These are phyloP conservation scores for Suhomyces chickasaworum DNA, from an alignment of 1,139 yeast species.

Conservation along the genomic window DNA sequence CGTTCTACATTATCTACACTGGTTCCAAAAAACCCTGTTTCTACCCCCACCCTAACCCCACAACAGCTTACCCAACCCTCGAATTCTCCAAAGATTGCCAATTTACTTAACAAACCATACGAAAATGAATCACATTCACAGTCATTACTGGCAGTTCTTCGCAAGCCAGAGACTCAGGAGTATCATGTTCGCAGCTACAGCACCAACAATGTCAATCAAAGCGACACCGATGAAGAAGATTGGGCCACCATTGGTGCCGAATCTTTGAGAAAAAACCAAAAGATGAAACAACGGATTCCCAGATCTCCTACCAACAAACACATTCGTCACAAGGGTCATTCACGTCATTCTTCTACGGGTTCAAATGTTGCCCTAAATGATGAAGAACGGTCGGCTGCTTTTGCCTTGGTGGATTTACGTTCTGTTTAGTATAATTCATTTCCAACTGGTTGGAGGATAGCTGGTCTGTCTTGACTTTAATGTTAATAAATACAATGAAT, in stretches of 20 bases:
- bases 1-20: conserved; percentile 40
- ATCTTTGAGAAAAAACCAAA: conserved; percentile 40
- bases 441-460: conserved; percentile 12
- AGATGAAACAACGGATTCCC: conserved; percentile 14
- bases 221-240: conserved; percentile 89
- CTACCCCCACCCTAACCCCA: conserved; percentile 10
- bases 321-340: conserved; percentile 11
- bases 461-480: conserved; percentile 12
- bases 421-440: conserved; percentile 25
- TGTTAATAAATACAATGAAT: background rate
- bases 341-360: conserved; percentile 8
- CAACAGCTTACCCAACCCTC: conserved; percentile 13
- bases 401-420: conserved; percentile 63
- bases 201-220: conserved; percentile 17
- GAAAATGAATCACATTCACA: conserved; percentile 15
- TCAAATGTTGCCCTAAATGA: conserved; percentile 23
- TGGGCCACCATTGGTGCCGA: conserved; percentile 90
- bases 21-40: conserved; percentile 20
- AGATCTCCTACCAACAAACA: conserved; percentile 13
- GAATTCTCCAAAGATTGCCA: conserved; percentile 18
- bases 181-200: conserved; percentile 10
- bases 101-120: conserved; percentile 19
- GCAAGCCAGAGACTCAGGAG: conserved; percentile 8
- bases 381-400: conserved; percentile 58
- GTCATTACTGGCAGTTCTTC: conserved; percentile 18